Base-by-base conservation (phyloP, 257 asterid species). In the Forsythia viridissima region DNA sequence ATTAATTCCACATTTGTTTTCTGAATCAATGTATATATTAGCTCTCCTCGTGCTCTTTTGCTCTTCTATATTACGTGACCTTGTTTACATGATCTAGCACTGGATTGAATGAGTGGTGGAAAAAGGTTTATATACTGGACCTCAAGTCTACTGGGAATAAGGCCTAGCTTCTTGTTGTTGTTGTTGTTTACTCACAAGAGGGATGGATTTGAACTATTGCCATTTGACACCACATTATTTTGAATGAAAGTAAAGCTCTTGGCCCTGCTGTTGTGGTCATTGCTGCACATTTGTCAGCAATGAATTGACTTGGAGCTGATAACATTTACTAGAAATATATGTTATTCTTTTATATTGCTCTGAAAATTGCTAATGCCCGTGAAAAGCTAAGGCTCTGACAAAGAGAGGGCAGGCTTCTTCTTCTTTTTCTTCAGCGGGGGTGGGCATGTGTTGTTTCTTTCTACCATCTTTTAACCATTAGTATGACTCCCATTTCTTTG, bases 21-120 rank as follows among this genome's bases (percentile, higher is more conserved):
- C 73, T 78, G 76, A 55, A 70, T 77, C 74, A 68, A 91, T 88
- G 87, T 85, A 84, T 83, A 80, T 81, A 75, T 81, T 78, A 77
- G 84, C 57, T 79, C 77, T 87, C 44, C 48, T 73, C 65, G 48
- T 85, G 55, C 40, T 73, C 34, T 48, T 67, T 77, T 80, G 69
- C 75, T 76, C 51, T 40, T 80, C 80, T 78, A 77, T 79, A 79
- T 75, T 70, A 44, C 78, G 63, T 73, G 71, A 15, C 66, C 20
- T 18, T 36, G 42, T 51, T 24, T 65, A 70, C 80, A 69, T 55
- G 18, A 63, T 63, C 39, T 24, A 24, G 18, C 16, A 57, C 38
- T 10, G 70, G 38, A 21, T 63, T 63, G 37, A 8, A 8, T 59
- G 21, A 18, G 63, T 18, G 24, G 63, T 52, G 5, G 20, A 21